Base-by-base conservation (phyloP, 2,329 filamentous ascomycete species). In the Fusarium napiforme region DNA sequence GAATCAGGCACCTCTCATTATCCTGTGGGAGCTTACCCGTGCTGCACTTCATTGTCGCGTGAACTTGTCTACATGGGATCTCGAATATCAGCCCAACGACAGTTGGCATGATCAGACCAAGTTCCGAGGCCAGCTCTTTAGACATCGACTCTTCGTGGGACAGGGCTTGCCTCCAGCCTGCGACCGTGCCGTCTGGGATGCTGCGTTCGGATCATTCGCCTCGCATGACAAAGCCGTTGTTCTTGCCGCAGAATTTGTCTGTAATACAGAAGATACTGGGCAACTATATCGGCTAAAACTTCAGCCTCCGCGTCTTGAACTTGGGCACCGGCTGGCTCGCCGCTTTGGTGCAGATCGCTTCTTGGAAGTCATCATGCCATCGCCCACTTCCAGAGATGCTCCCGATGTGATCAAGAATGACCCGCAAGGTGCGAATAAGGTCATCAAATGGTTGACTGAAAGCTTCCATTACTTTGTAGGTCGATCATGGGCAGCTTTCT, bases 281-380 rank as follows among this genome's bases (percentile, higher is more conserved):
- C 83, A 86, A 0, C 58, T 86, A 0, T 88, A 89, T 65, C 67
- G 75, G 1, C 74, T 91, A 9, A 82, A 81, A 9, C 82, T 91
- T 15, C 81, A 84, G 4, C 85, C 87, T 0, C 74, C 90, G 4
- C 82, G 80, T 15, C 76, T 90, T 4, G 87, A 89, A 32, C 76
- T 83, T 6, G 82, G 86, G 0, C 84, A 89, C 77, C 86, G 90
- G 4, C 78, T 91, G 1, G 81, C 82, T 26, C 85, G 90, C 18
- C 85, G 85, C 9, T 90, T 90, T 71, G 89, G 90, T 0, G 79
- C 85, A 1, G 89, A 92, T 70, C 84, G 90, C 1, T 91, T 91
- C 50, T 68, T 92, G 3, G 88, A 91, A 60, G 64, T 92, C 1
- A 77, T 84, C 9, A 81, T 91, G 9, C 89, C 89, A 0, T 83